Base-by-base conservation (phyloP, 2,329 filamentous ascomycete species). In the Lachnellula occidentalis region DNA sequence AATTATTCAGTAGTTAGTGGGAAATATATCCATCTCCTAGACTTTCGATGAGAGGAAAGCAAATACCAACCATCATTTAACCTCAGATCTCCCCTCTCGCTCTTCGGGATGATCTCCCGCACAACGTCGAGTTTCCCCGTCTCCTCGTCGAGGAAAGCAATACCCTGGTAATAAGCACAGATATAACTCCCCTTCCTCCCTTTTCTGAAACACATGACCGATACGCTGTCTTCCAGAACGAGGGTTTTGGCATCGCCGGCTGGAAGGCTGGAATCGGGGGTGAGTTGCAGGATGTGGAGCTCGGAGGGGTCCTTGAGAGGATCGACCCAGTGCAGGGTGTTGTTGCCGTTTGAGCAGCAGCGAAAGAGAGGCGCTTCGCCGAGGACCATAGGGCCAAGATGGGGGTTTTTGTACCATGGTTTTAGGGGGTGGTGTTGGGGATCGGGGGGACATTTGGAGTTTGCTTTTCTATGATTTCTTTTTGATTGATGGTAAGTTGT, bases 131-230 rank as follows among this genome's bases (percentile, higher is more conserved):
- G 54, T 34, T 66, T 65, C 2, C 71, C 70, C 4, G 66, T 72
- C 34, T 57, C 59, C 57, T 72, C 70, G 55, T 73, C 70, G 17
- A 72, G 21, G 34, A 71, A 69, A 11, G 68, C 71, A 12, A 72
- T 65, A 3, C 70, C 71, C 50, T 68, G 66, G 58, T 70, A 70
- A 50, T 72, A 72, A n/a, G 70, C 70, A 39, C 65, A 70, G 53
- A 73, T 70, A 53, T 73, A 73, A 51, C 69, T 71, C 2, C 69
- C 67, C 4, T 68, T 64, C n/a, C 63, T 59, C 37, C 63, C 56
- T 43, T 63, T 60, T 22, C 70, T 66, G 59, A 72, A 72, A 41
- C 65, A 67, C 1, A 63, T 60, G 3, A 72, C 70, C 2, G 68
- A 70, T 9, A 72, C 66, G 51, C 68, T 71, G 48, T 72, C 70